A percentile compares a stretch with the other conserved stretches of the same genome.
Evolutionary conservation across 371 early-diverging fungal species (phyloP).

Genomic region (Mortierella sp.): DNA sequence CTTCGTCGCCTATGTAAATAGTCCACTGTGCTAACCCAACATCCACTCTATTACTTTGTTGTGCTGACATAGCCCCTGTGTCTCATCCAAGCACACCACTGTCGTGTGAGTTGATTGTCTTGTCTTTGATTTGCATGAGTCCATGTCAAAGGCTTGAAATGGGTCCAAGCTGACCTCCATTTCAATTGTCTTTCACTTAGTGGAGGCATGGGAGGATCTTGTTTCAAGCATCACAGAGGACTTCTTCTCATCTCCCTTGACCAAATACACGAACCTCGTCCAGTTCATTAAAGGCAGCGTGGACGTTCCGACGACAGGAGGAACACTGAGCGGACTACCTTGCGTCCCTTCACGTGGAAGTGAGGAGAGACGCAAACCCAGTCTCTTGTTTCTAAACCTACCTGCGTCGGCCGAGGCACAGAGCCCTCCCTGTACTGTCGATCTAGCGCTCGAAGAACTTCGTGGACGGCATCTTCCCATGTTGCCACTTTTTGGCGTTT

Average conservation of each 20-base stretch:
- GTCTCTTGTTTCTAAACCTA: conserved; percentile 30
- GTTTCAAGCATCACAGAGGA: conserved; percentile 12
- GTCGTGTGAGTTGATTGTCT: too few relatives aligned
- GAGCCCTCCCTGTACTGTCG: conserved; percentile 25
- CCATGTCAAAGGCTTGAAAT: too few relatives aligned
- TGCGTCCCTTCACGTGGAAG: conserved; percentile 13
- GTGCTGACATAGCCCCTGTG: too few relatives aligned
- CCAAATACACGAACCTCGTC: conserved; percentile 18
- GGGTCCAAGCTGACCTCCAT: not conserved
- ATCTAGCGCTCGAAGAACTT: conserved; percentile 17
- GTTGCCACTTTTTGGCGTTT: conserved; percentile 22
- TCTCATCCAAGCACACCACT: too few relatives aligned
- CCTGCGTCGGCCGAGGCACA: conserved; percentile 31
- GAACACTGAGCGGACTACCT: conserved; percentile 23
- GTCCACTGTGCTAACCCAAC: too few relatives aligned
- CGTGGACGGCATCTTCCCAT: conserved; percentile 12
- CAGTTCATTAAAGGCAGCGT: conserved; percentile 15
- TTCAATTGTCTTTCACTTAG: conserved; percentile 19
- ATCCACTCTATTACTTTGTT: too few relatives aligned
- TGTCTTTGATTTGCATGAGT: too few relatives aligned
- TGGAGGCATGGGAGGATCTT: conserved; percentile 14
- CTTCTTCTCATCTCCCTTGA: conserved; percentile 8
- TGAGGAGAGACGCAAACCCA: not conserved
- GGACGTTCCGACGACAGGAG: conserved; percentile 17
- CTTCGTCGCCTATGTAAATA: not conserved